Evolutionary conservation across 495 filamentous ascomycete species (phyloP).

Genomic region (Lindgomyces ingoldianus): DNA sequence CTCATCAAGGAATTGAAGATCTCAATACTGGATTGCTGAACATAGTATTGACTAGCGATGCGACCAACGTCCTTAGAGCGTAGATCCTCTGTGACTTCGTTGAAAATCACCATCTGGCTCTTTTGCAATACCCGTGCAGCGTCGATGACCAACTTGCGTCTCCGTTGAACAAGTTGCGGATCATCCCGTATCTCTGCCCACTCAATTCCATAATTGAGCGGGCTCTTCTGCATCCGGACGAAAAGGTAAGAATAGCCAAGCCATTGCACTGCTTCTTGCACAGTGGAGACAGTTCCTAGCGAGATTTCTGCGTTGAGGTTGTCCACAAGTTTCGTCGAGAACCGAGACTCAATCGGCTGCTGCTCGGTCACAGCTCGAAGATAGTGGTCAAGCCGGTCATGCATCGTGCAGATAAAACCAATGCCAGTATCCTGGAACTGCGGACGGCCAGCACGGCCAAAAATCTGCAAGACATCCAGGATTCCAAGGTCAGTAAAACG

Average conservation of each 20-base stretch:
- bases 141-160: slow-evolving; percentile 79
- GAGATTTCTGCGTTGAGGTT: slow-evolving; percentile 96
- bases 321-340: slow-evolving; percentile 87
- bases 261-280: slow-evolving; percentile 94
- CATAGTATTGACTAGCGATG: slow-evolving; percentile 96
- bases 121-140: slow-evolving; percentile 82
- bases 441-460: slow-evolving; percentile 94
- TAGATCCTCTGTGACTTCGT: slow-evolving; percentile 87
- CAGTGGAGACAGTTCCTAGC: slow-evolving; percentile 90
- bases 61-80: slow-evolving; percentile 90
- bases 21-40: slow-evolving; percentile 87
- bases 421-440: slow-evolving; percentile 96
- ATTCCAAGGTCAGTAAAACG: slow-evolving; percentile 97
- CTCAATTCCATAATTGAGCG: slow-evolving; percentile 91
- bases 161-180: slow-evolving; percentile 75
- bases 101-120: slow-evolving; percentile 98
- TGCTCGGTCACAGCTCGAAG: slow-evolving; percentile 90
- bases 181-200: slow-evolving; percentile 89
- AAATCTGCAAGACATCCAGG: slow-evolving; percentile 96
- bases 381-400: slow-evolving; percentile 92
- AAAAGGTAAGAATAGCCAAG: slow-evolving; percentile 97
- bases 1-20: slow-evolving; percentile 95
- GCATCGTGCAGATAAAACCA: slow-evolving; percentile 93
- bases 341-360: slow-evolving; percentile 91
- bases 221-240: slow-evolving; percentile 91